Base-by-base conservation (phyloP, 371 early-diverging fungal genomes). In the Mucor circinelloides region DNA sequence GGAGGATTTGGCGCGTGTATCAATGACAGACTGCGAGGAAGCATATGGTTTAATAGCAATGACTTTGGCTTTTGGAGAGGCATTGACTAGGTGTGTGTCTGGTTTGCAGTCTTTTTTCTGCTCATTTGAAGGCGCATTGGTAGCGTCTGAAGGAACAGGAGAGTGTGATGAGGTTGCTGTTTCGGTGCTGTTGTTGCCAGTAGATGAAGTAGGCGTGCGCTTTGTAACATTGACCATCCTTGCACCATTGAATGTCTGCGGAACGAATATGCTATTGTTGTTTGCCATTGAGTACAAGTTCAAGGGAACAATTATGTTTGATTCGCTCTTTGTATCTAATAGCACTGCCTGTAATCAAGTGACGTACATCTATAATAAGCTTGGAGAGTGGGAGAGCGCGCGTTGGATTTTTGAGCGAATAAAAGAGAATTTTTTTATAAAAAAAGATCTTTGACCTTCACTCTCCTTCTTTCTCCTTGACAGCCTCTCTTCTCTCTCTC, bases 361-460 rank as follows among this genome's bases (percentile, higher is more conserved):
- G 61, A 60, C 61, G 61, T 60, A 44, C 61, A 31, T 56, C 31
- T 17, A 56, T 19, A 25, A 52, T 52, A 13, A 27, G 15, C 23
- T 52, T 52, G 13, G n/a, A 30, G 3, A 40, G 1, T 27, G 25
- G 10, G 50, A 27, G 55, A 6, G 56, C 56, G 32, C 56, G 31
- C 40, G 40, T 40, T 32, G 25, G 56, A 27, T 25, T 52, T 25
- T n/a, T 32, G 32, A 28, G 15, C 56, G 32, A 56, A 56, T 52
- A 31, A 56, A 36, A 48, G 62, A 63, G 54, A 64, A 57, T 64
- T 56, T 64, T 64, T 64, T 57, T 55, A 13, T 3, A 30, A n/a
- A 55, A 63, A 56, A 63, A 64, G 64, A 64, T 64, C 64, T 64
- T 64, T 64, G 28, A 57, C 64, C 64, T 64, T 64, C 64, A 64